Evolutionary conservation across 2,329 filamentous ascomycete species (phyloP).

Genomic region (Colletotrichum tofieldiae): DNA sequence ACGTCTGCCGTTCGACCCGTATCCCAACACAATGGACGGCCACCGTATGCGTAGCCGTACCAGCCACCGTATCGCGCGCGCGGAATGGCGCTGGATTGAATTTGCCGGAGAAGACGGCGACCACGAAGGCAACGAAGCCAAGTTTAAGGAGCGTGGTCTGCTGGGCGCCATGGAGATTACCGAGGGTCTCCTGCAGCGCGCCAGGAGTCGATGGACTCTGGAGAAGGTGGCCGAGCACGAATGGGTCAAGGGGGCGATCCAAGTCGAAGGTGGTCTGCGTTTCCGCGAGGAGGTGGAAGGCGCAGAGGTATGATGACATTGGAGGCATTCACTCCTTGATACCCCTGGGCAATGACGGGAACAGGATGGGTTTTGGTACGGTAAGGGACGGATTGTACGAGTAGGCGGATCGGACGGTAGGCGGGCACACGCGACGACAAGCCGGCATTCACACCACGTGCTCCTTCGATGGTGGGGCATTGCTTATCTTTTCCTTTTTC

Average conservation of each 20-base stretch:
- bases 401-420: slow-evolving; percentile 23
- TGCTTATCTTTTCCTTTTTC: slow-evolving; percentile 26
- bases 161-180: slow-evolving; percentile 85
- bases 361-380: slow-evolving; percentile 17
- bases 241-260: slow-evolving; percentile 85
- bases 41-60: slow-evolving; percentile 85
- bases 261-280: slow-evolving; percentile 73
- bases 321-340: slow-evolving; percentile 19
- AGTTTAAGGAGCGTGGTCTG: slow-evolving; percentile 76
- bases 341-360: slow-evolving; percentile 28
- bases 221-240: slow-evolving; percentile 79
- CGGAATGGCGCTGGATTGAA: slow-evolving; percentile 95
- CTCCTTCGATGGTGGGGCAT: slow-evolving; percentile 17
- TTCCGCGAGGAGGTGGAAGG: slow-evolving; percentile 74
- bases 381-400: slow-evolving; percentile 32
- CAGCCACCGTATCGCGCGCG: slow-evolving; percentile 93
- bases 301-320: slow-evolving; percentile 61
- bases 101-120: slow-evolving; percentile 89
- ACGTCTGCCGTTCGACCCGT: slow-evolving; percentile 92
- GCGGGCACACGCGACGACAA: slow-evolving; percentile 8
- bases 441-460: slow-evolving; percentile 16
- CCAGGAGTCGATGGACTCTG: slow-evolving; percentile 82
- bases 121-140: slow-evolving; percentile 78
- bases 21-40: slow-evolving; percentile 84
- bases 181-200: slow-evolving; percentile 87